Evolutionary conservation across 2,329 filamentous ascomycete species (phyloP).

Genomic region (Parastagonospora avenae): DNA sequence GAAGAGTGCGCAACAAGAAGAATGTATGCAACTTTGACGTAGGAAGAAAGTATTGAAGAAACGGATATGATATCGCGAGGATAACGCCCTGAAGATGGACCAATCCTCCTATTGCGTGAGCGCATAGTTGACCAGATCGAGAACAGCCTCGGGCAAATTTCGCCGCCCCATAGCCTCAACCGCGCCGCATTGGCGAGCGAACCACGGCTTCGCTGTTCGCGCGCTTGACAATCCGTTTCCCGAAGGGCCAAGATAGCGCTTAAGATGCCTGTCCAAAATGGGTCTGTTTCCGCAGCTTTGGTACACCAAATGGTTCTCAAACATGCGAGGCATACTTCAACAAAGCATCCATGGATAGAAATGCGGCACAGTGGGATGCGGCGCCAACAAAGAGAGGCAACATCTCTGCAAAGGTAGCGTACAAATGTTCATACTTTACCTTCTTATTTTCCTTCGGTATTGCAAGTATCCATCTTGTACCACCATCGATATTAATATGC

Average conservation of each 20-base stretch:
- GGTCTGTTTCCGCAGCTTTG: not conserved
- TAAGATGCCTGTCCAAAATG: not conserved
- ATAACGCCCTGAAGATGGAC: not conserved
- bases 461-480: not conserved
- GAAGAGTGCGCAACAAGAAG: too few relatives aligned
- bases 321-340: slow-evolving; percentile 1
- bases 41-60: too few relatives aligned
- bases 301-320: not conserved
- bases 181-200: not conserved
- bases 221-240: slow-evolving; percentile 1
- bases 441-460: not conserved
- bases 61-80: too few relatives aligned
- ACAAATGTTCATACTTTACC: not conserved
- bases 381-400: not conserved
- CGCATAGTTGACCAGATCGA: too few relatives aligned
- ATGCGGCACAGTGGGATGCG: not conserved
- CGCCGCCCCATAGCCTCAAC: not conserved
- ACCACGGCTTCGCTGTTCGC: not conserved
- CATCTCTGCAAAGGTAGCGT: not conserved
- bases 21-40: too few relatives aligned
- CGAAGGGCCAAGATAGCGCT: not conserved
- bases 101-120: not conserved
- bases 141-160: not conserved
- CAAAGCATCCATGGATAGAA: not conserved
- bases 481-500: not conserved